Conservation (phyloP, 352 stramenopile genomes). For the Thraustochytrium sp. region DNA sequence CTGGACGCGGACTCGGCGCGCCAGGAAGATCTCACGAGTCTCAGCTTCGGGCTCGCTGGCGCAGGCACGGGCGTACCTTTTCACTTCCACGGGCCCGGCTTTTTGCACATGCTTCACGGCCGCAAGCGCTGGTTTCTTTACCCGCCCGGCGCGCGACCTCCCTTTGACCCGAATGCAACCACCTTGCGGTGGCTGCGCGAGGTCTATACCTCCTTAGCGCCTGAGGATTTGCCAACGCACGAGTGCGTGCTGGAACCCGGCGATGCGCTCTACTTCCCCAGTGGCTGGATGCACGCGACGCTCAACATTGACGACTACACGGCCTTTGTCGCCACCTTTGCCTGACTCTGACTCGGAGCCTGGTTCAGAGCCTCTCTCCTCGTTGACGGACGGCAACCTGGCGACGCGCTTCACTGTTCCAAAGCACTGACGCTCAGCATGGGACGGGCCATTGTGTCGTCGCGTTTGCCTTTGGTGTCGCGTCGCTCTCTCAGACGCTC, state of each 20-base stretch:
- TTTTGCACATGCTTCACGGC: conserved; percentile 63
- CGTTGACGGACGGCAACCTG: too few species aligned
- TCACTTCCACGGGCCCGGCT: conserved; percentile 65
- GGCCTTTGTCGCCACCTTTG: conserved; percentile 64
- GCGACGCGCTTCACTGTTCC: too few species aligned
- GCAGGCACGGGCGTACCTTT: conserved; percentile 61
- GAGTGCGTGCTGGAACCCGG: conserved; percentile 28
- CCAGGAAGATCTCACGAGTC: background rate
- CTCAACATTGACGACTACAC: conserved; percentile 68
- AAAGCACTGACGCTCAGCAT: too few species aligned
- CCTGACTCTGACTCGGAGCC: background rate
- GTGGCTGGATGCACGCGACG: conserved; percentile 62
- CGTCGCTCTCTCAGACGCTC: too few species aligned
- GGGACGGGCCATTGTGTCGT: too few species aligned
- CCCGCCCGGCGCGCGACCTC: conserved; percentile 39
- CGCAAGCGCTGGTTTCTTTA: conserved; percentile 67
- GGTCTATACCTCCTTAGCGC: background rate
- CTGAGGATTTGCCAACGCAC: background rate
- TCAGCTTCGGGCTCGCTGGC: conserved; percentile 63
- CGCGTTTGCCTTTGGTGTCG: too few species aligned
- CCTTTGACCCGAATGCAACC: conserved; percentile 31
- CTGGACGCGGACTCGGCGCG: background rate
- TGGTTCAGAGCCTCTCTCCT: too few species aligned
- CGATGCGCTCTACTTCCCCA: conserved; percentile 65
- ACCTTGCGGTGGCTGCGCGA: conserved; percentile 6